Conservation (phyloP, 371 early-diverging fungal genomes). For the Mortierella polycephala region DNA sequence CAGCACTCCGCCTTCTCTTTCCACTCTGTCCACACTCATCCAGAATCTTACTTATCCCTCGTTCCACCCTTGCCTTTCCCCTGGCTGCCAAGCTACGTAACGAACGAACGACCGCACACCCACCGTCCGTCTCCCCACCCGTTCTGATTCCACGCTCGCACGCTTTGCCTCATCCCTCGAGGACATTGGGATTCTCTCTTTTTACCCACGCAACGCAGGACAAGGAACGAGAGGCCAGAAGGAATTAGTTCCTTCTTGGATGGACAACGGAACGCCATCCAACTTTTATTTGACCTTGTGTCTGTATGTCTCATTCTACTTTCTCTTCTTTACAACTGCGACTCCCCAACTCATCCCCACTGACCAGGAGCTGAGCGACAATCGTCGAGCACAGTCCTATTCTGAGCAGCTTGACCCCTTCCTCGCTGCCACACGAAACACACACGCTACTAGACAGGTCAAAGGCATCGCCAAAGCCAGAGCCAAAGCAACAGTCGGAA, state of each 20-base stretch:
- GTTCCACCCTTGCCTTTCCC: slow-evolving; percentile 1
- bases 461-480: slow-evolving; percentile 39
- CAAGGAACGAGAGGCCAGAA: background rate
- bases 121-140: background rate
- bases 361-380: slow-evolving; percentile 30
- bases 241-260: slow-evolving; percentile 15
- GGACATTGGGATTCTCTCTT: background rate
- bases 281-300: slow-evolving; percentile 53
- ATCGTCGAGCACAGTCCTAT: slow-evolving; percentile 33
- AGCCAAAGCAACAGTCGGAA: slow-evolving; percentile 35
- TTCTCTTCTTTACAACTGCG: slow-evolving; percentile 47
- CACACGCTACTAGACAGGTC: slow-evolving; percentile 30
- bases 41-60: slow-evolving; percentile 21
- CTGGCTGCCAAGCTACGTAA: slow-evolving; percentile 2
- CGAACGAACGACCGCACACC: background rate
- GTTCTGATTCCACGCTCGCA: background rate
- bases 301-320: slow-evolving; percentile 55
- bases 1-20: no score
- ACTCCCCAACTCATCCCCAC: slow-evolving; percentile 24
- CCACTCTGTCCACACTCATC: background rate
- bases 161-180: slow-evolving; percentile 1
- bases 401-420: slow-evolving; percentile 54
- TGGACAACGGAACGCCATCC: slow-evolving; percentile 49
- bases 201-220: slow-evolving; percentile 2
- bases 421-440: slow-evolving; percentile 39